Percentiles rank a stretch among this genome's conserved stretches.
Evolutionary conservation across 2,329 filamentous ascomycete species (phyloP).

Genomic region (Hypoxylon sp.): DNA sequence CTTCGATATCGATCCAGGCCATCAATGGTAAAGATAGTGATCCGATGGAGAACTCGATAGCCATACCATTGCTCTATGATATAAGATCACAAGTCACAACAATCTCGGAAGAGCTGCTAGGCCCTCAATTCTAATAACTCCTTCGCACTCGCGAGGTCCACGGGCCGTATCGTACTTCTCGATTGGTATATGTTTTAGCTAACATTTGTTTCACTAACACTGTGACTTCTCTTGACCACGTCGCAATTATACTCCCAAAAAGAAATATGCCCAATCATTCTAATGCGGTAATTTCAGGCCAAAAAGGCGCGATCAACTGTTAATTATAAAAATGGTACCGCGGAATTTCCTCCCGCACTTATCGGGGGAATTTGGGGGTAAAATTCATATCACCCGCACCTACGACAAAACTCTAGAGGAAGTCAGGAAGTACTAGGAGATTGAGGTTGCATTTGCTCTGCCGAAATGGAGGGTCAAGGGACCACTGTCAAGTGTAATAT

Average conservation of each 20-base stretch:
- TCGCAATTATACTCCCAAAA: slow-evolving; percentile 18
- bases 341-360: slow-evolving; percentile 20
- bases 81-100: slow-evolving; percentile 18
- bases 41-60: slow-evolving; percentile 23
- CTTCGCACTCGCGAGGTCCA: slow-evolving; percentile 10
- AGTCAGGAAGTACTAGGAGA: slow-evolving; percentile 21
- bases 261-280: slow-evolving; percentile 17
- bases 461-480: too few species aligned
- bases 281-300: slow-evolving; percentile 17
- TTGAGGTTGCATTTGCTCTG: slow-evolving; percentile 10
- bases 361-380: slow-evolving; percentile 21
- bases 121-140: slow-evolving; percentile 16
- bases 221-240: slow-evolving; percentile 10
- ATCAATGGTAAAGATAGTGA: slow-evolving; percentile 25
- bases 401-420: slow-evolving; percentile 22
- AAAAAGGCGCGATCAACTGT: slow-evolving; percentile 15
- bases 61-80: slow-evolving; percentile 27
- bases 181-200: slow-evolving; percentile 14
- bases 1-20: slow-evolving; percentile 25
- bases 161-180: slow-evolving; percentile 10
- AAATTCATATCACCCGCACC: slow-evolving; percentile 23
- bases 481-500: too few species aligned
- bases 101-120: slow-evolving; percentile 21
- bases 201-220: slow-evolving; percentile 22
- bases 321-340: slow-evolving; percentile 13